Conservation (phyloP, 768 basidiomycete species). For the Cytidiella melzeri region DNA sequence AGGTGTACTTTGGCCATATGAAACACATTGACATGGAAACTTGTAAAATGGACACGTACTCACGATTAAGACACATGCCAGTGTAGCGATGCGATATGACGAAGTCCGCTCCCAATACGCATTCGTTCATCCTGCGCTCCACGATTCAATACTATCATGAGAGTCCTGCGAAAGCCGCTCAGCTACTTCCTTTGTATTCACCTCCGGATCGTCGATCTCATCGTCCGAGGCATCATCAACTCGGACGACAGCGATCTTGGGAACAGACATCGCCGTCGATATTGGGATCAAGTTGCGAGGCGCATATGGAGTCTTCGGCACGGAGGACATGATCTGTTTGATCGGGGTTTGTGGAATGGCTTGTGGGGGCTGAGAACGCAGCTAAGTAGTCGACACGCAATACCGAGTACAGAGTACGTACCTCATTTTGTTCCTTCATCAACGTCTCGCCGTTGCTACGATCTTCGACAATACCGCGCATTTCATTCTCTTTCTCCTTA, state of each 20-base stretch:
- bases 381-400: too few species aligned
- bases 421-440: neutral
- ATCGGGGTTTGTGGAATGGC: neutral
- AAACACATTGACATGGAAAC: too few species aligned
- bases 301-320: neutral
- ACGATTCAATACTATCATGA: slow-evolving; percentile 4
- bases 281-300: neutral
- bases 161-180: neutral
- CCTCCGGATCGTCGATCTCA: neutral
- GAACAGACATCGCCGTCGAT: neutral
- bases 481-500: too few species aligned
- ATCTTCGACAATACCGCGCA: too few species aligned
- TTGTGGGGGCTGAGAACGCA: too few species aligned
- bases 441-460: too few species aligned
- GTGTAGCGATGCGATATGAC: too few species aligned
- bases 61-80: too few species aligned
- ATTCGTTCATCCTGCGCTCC: slow-evolving; percentile 6
- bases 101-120: too few species aligned
- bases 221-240: neutral
- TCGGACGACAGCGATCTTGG: neutral
- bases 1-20: too few species aligned
- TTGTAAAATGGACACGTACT: too few species aligned
- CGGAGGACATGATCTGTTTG: neutral
- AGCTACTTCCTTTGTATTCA: too few species aligned
- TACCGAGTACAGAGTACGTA: neutral